Evolutionary conservation across 1,284 basidiomycete species (phyloP).

Genomic region (Gastroboletus turbinatus): DNA sequence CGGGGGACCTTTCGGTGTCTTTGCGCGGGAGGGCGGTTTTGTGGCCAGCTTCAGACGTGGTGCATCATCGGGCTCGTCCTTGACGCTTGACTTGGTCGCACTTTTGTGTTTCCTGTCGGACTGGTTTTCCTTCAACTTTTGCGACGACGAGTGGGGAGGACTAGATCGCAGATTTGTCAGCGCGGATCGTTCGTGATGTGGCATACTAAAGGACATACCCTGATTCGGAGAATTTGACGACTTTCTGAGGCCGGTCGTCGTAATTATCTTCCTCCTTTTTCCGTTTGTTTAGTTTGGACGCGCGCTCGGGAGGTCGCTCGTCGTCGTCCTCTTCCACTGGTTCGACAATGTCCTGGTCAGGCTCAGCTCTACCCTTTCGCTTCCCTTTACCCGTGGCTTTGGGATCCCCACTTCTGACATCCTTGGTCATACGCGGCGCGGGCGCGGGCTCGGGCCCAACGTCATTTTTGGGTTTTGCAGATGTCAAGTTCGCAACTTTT

Average conservation of each 20-base stretch:
- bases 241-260: conserved; percentile 26
- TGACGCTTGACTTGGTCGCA: not conserved
- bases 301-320: not conserved
- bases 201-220: conserved; percentile 9
- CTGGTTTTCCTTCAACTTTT: conserved; percentile 29
- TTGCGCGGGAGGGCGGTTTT: conserved; percentile 6
- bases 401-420: not conserved
- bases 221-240: conserved; percentile 15
- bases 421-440: not conserved
- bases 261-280: conserved; percentile 21
- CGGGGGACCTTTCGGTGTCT: conserved; percentile 29
- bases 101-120: not conserved
- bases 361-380: not conserved
- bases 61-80: not conserved
- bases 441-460: not conserved
- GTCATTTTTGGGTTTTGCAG: not conserved
- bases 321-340: conserved; percentile 1
- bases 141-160: conserved; percentile 16
- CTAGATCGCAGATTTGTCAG: conserved; percentile 5
- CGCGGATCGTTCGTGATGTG: too few relatives aligned
- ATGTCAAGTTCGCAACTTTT: not conserved
- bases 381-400: not conserved
- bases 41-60: not conserved
- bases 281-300: conserved; percentile 17
- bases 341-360: not conserved